Conservation (phyloP, 2,329 filamentous ascomycete genomes). For the Penicillium decumbens region DNA sequence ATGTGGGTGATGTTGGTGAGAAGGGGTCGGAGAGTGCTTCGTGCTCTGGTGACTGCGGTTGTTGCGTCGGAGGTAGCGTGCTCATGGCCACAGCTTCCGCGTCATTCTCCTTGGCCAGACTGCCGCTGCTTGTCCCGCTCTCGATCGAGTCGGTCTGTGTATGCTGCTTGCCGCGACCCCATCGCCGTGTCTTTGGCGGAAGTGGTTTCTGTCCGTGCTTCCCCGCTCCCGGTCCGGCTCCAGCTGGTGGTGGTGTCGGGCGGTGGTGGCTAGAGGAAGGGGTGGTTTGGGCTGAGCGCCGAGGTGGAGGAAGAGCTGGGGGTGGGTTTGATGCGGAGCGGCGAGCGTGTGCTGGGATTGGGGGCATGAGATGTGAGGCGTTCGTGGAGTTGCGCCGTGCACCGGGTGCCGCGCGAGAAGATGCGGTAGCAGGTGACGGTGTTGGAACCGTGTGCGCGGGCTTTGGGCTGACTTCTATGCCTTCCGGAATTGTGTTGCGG, state of each 20-base stretch:
- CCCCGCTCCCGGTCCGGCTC: conserved; percentile 2
- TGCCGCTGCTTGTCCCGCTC: conserved; percentile 16
- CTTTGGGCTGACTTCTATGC: conserved; percentile 17
- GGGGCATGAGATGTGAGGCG: conserved; percentile 22
- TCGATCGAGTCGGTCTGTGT: conserved; percentile 25
- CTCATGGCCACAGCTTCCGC: conserved; percentile 8
- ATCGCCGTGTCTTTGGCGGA: conserved; percentile 42
- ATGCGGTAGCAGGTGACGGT: conserved; percentile 3
- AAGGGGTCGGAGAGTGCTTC: conserved; percentile 14
- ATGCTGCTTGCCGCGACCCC: conserved; percentile 30
- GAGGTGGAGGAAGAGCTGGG: conserved; percentile 41
- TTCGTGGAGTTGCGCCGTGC: conserved; percentile 25
- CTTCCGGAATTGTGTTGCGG: conserved; percentile 27
- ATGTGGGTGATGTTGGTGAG: conserved; percentile 21
- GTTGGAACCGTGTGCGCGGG: conserved; percentile 8
- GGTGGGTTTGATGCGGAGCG: conserved; percentile 35
- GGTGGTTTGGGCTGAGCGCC: conserved; percentile 33
- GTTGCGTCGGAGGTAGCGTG: background rate
- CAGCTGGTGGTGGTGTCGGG: conserved; percentile 7
- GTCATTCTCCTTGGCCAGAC: conserved; percentile 13
- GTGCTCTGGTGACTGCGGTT: background rate
- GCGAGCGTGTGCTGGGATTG: conserved; percentile 22
- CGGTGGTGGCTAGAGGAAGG: conserved; percentile 27
- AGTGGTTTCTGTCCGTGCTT: conserved; percentile 35
- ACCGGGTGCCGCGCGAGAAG: background rate